Conservation (phyloP, 176 grass and related monocot genomes). For the Aegilops umbellulata region DNA sequence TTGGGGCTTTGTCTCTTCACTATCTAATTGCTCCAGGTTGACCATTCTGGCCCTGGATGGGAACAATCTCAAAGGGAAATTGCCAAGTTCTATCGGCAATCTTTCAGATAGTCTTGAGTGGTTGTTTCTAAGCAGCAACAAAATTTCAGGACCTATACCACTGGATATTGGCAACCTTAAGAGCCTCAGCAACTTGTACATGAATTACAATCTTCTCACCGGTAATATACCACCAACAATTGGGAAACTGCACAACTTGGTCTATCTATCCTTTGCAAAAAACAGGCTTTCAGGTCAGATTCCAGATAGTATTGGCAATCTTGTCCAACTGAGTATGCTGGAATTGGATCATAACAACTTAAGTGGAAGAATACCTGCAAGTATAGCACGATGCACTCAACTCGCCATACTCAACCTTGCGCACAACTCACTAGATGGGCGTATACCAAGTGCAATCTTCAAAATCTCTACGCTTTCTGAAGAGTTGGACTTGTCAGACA, state of each 20-base stretch:
- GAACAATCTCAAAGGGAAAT: conserved; percentile 38
- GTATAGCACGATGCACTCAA: conserved; percentile 16
- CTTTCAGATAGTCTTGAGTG: conserved; percentile 21
- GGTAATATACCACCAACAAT: conserved; percentile 45
- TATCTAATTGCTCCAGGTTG: conserved; percentile 29
- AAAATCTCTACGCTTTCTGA: conserved; percentile 22
- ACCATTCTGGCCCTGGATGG: neutral
- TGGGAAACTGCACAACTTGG: conserved; percentile 34
- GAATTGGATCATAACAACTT: conserved; percentile 32
- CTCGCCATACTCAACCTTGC: conserved; percentile 39
- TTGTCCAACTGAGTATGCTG: conserved; percentile 35
- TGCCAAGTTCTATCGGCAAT: conserved; percentile 35
- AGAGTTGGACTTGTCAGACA: conserved; percentile 44
- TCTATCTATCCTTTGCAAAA: conserved; percentile 11
- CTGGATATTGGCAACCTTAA: conserved; percentile 26
- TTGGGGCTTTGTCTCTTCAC: conserved; percentile 29
- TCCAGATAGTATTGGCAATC: conserved; percentile 27
- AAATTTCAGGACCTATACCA: conserved; percentile 37
- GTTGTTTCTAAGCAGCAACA: conserved; percentile 21
- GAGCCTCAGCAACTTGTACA: conserved; percentile 14
- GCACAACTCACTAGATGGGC: conserved; percentile 38
- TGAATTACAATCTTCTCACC: conserved; percentile 40
- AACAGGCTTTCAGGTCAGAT: conserved; percentile 45
- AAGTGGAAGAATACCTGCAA: conserved; percentile 34
- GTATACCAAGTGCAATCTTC: conserved; percentile 39